These are phyloP conservation scores for Fusarium concolor DNA, from an alignment of 2,329 filamentous ascomycete genomes.

Conservation along the genomic window DNA sequence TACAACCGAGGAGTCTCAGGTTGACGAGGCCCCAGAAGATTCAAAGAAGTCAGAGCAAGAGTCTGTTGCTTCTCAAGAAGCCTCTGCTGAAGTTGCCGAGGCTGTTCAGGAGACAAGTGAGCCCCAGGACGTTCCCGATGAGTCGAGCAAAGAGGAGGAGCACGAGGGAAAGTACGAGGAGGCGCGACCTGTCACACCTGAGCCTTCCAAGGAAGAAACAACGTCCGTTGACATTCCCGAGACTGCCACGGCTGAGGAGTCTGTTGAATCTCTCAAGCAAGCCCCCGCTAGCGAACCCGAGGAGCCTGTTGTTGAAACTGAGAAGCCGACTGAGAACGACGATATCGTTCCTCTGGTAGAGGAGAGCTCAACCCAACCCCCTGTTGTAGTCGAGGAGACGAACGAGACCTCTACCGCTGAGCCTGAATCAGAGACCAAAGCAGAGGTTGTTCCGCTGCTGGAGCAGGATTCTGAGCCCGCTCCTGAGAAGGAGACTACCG, in stretches of 20 bases:
- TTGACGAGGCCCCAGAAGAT: background rate
- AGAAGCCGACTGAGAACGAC: conserved; percentile 14
- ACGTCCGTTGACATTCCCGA: conserved; percentile 2
- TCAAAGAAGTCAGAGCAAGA: conserved; percentile 8
- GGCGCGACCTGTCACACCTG: conserved; percentile 4
- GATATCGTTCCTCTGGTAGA: conserved; percentile 27
- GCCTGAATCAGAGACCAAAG: conserved; percentile 9
- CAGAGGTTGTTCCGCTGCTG: conserved; percentile 24
- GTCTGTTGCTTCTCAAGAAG: conserved; percentile 18
- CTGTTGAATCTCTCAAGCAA: conserved; percentile 15
- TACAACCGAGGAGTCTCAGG: conserved; percentile 1
- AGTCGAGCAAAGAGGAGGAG: background rate
- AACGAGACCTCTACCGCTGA: conserved; percentile 6
- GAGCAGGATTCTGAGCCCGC: conserved; percentile 21
- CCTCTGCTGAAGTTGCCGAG: conserved; percentile 31
- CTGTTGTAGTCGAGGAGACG: conserved; percentile 21
- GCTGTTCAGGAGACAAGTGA: conserved; percentile 13
- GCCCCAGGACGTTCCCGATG: background rate
- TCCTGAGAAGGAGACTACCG: background rate
- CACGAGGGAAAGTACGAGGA: background rate
- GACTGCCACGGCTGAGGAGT: conserved; percentile 22
- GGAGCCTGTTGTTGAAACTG: background rate
- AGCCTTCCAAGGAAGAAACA: conserved; percentile 6
- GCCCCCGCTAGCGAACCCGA: conserved; percentile 3
- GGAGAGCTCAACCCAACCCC: conserved; percentile 19